These are phyloP conservation scores for Gnomoniopsis sp. DNA, from an alignment of 2,329 filamentous ascomycete species.

Conservation along the genomic window DNA sequence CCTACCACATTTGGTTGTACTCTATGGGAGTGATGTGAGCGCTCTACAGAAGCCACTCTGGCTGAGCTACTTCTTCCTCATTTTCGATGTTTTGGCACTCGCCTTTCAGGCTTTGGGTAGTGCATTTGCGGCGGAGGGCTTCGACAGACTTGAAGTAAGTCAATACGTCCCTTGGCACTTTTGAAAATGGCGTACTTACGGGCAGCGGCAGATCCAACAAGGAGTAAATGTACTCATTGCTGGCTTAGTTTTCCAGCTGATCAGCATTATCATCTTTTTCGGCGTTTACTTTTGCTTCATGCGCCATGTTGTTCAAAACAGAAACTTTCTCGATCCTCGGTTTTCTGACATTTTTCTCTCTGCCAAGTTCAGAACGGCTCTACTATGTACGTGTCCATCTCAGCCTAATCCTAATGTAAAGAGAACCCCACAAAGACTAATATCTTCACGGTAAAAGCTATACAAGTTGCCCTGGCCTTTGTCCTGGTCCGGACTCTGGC, in stretches of 20 bases:
- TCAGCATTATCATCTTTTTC: conserved; percentile 37
- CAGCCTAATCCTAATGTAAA: neutral
- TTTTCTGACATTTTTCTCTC: conserved; percentile 40
- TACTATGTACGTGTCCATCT: conserved; percentile 36
- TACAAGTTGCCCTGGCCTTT: conserved; percentile 34
- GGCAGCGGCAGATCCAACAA: conserved; percentile 25
- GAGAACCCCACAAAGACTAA: neutral
- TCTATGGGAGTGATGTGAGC: conserved; percentile 43
- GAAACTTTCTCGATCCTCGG: conserved; percentile 35
- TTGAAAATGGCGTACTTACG: conserved; percentile 6
- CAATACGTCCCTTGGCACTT: neutral
- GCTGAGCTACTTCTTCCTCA: conserved; percentile 31
- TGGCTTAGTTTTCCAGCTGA: conserved; percentile 42
- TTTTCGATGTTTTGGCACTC: conserved; percentile 31
- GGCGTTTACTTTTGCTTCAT: conserved; percentile 38
- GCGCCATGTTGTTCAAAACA: conserved; percentile 34
- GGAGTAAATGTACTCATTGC: conserved; percentile 38
- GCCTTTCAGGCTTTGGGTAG: conserved; percentile 35
- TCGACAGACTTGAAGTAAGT: conserved; percentile 34
- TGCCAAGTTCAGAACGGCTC: conserved; percentile 38
- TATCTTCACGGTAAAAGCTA: conserved; percentile 24
- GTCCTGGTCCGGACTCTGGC: conserved; percentile 40
- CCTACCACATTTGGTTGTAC: conserved; percentile 42
- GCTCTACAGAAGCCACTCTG: conserved; percentile 32
- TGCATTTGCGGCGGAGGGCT: conserved; percentile 35